Evolutionary conservation across 495 filamentous ascomycete genomes (phyloP), one percentile per base, ranked within the genome.

Genomic region (Penicillium malachiteum): DNA sequence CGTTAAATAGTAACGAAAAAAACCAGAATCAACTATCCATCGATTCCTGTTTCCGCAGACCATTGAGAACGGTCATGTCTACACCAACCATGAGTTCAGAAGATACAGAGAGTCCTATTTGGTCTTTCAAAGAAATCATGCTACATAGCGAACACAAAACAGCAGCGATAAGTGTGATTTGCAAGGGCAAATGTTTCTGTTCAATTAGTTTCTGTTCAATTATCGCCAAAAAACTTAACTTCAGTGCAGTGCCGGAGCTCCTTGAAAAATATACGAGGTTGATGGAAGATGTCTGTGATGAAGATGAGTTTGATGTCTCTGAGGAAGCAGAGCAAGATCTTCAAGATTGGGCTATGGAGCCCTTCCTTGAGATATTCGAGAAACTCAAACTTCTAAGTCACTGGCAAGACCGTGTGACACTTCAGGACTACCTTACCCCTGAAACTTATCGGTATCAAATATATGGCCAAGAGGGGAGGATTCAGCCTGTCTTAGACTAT

Each of bases 281-380:
- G 44, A 47, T 47, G 44, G 26, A 47, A 1, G 13, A n/a, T 3
- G 12, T 47, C 12, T 31, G 16, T 31, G 37, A 46, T 40, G 40
- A 55, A n/a, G 2, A 55, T 40, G 3, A 62, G 5, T 39, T 57
- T 55, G 26, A 55, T 50, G 16, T 58, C 50, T 30, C 33, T 17
- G 43, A 62, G 11, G 10, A 58, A 41, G 17, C 44, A 30, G 44
- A 47, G n/a, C 18, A 47, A 11, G 21, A 47, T 21, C 21, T 47
- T 5, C 44, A 47, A 13, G 17, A 32, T 3, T 47, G 44, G 44
- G 44, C 11, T 47, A 26, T 31, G 44, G 44, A 32, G 11, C 44
- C 44, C 16, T 47, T 47, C 26, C 7, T 30, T 26, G 18, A n/a
- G 44, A 47, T 47, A 3, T 47, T 47, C 21, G 44, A 47, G 1